Evolutionary conservation across 2,329 filamentous ascomycete species (phyloP).

Genomic region (Alternaria sp.): DNA sequence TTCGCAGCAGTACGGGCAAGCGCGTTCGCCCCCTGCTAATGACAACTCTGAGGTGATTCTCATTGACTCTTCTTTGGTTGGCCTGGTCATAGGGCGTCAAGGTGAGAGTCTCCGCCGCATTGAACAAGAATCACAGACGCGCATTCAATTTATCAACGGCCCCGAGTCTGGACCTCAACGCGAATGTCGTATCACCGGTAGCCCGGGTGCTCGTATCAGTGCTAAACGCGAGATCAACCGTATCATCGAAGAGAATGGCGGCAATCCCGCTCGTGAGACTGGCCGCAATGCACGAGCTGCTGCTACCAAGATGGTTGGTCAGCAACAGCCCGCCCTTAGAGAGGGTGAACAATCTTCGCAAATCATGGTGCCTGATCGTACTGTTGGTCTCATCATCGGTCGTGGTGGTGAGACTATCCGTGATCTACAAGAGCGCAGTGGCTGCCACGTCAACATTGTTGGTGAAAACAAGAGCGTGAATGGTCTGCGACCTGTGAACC

Average conservation of each 20-base stretch:
- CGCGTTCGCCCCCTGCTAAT: constrained; percentile 68
- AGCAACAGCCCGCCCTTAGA: constrained; percentile 63
- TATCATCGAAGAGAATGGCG: constrained; percentile 87
- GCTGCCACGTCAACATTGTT: constrained; percentile 96
- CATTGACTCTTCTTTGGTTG: constrained; percentile 87
- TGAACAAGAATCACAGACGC: constrained; percentile 81
- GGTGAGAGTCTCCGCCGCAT: constrained; percentile 89
- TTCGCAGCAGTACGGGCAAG: constrained; percentile 61
- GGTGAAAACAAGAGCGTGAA: constrained; percentile 93
- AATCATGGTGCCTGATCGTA: constrained; percentile 94
- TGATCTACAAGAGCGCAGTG: constrained; percentile 88
- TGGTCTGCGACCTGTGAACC: constrained; percentile 86
- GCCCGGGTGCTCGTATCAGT: constrained; percentile 73
- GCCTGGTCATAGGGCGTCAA: constrained; percentile 88
- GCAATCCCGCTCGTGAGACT: constrained; percentile 55
- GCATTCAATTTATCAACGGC: constrained; percentile 87
- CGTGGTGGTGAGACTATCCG: constrained; percentile 92
- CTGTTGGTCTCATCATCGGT: constrained; percentile 92
- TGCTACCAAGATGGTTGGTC: constrained; percentile 51
- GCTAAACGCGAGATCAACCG: constrained; percentile 85
- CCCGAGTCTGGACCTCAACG: constrained; percentile 77
- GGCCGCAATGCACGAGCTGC: constrained; percentile 52
- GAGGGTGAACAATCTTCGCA: constrained; percentile 88
- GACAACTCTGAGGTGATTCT: constrained; percentile 83
- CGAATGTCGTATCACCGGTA: constrained; percentile 86